A percentile compares a stretch with the other conserved stretches of the same genome.
Conservation (phyloP, 306 rosid genomes). For the Begonia peltatifolia region DNA sequence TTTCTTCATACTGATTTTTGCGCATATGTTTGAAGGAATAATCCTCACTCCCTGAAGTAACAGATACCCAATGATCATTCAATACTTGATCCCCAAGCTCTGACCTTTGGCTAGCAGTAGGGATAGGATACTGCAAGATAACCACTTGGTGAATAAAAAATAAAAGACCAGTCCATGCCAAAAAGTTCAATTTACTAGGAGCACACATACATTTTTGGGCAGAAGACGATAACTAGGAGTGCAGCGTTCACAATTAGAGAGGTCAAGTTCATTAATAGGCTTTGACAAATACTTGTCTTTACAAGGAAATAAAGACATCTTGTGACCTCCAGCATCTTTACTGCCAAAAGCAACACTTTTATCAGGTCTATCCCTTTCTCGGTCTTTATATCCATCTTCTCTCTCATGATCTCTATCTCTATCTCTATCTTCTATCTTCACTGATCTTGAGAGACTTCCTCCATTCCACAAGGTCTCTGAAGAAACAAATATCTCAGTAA, state of each 20-base stretch:
- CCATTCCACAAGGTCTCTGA: conserved; percentile 77
- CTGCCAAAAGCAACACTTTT: conserved; percentile 26
- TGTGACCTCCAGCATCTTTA: conserved; percentile 63
- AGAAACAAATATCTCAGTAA: conserved; percentile 14
- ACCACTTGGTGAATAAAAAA: background rate
- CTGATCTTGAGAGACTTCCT: conserved; percentile 47
- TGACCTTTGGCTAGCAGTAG: conserved; percentile 77
- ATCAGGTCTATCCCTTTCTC: conserved; percentile 59
- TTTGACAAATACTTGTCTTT: conserved; percentile 84
- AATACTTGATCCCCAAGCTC: conserved; percentile 72
- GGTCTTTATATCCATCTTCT: conserved; percentile 61
- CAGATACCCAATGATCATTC: conserved; percentile 97
- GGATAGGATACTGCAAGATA: conserved; percentile 75
- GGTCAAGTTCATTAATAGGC: conserved; percentile 96
- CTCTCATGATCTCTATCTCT: conserved; percentile 48
- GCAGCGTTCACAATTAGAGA: conserved; percentile 90
- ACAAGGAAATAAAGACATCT: conserved; percentile 57
- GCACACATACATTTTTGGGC: conserved; percentile 61
- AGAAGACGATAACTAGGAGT: conserved; percentile 93
- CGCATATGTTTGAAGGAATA: conserved; percentile 99
- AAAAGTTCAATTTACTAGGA: background rate
- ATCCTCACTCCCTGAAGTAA: conserved; percentile 98
- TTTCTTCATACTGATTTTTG: conserved; percentile 97
- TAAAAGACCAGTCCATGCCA: conserved; percentile 4
- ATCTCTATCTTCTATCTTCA: conserved; percentile 70